A percentile compares a stretch with the other conserved stretches of the same genome.
Conservation (phyloP, 1,139 yeast species). For the Sugiyamaella grinbergsii region DNA sequence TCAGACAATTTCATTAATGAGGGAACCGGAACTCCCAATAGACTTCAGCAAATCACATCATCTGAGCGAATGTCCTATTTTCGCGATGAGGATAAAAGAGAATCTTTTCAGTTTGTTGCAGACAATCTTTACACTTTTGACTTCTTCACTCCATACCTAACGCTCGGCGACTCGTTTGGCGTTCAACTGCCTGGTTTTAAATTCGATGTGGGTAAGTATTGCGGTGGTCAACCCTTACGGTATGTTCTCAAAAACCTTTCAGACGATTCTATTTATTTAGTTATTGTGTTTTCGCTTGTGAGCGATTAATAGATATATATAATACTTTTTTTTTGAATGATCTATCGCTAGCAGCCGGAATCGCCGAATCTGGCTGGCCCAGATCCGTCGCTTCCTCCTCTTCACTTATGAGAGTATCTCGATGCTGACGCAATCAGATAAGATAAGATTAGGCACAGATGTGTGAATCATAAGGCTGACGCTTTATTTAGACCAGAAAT, state of each 20-base stretch:
- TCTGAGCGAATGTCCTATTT: constrained; percentile 33
- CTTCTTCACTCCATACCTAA: constrained; percentile 49
- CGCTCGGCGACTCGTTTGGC: constrained; percentile 46
- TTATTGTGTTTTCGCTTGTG: constrained; percentile 25
- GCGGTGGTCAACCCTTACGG: constrained; percentile 45
- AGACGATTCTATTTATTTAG: constrained; percentile 34
- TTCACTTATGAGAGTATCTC: neutral
- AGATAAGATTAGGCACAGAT: constrained; percentile 4
- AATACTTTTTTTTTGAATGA: neutral
- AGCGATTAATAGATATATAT: neutral
- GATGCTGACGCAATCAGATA: constrained; percentile 1
- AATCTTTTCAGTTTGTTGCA: constrained; percentile 39
- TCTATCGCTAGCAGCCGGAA: neutral
- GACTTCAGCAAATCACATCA: neutral
- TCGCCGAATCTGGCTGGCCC: too few species aligned
- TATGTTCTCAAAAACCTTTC: constrained; percentile 37
- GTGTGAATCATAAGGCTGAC: constrained; percentile 6
- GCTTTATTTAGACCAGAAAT: neutral
- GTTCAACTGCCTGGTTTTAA: constrained; percentile 50
- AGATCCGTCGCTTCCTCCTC: too few species aligned
- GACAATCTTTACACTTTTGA: constrained; percentile 46
- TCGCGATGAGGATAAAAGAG: constrained; percentile 38
- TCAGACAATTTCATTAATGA: constrained; percentile 13
- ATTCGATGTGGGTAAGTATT: constrained; percentile 47
- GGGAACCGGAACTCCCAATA: neutral